These are phyloP conservation scores for Fraxinus sp. DNA, from an alignment of 305 asterid species.

Conservation along the genomic window DNA sequence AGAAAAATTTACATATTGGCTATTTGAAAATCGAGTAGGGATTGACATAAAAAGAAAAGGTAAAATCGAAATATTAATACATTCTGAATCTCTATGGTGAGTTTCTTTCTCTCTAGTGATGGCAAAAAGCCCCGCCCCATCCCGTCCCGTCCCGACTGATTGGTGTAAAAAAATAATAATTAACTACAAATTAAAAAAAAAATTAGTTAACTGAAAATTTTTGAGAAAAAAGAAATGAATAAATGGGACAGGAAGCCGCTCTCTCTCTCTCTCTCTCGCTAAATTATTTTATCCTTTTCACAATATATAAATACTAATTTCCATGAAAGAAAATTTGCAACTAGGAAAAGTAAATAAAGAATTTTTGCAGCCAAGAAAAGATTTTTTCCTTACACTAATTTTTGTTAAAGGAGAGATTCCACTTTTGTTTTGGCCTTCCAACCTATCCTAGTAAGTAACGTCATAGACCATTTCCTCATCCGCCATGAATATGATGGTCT, in stretches of 20 bases:
- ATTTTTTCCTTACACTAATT: no score
- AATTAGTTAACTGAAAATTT: no score
- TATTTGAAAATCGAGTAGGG: background rate
- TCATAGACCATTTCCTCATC: background rate
- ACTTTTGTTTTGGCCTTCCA: background rate
- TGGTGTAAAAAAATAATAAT: no score
- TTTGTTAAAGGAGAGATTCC: no score
- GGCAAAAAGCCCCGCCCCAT: no score
- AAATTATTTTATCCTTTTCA: background rate
- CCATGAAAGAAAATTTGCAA: no score
- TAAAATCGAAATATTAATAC: background rate
- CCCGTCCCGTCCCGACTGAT: no score
- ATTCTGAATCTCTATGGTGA: background rate
- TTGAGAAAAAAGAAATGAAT: no score
- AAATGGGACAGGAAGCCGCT: no score
- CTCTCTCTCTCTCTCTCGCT: background rate
- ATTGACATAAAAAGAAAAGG: background rate
- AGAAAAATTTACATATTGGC: background rate
- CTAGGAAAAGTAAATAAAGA: background rate
- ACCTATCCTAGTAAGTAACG: background rate
- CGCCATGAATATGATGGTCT: background rate
- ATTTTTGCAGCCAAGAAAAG: background rate
- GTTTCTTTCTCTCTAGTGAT: no score
- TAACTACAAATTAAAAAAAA: no score
- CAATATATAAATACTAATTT: no score